Evolutionary conservation across 1,284 basidiomycete species (phyloP).

Genomic region (Leccinum fuscescens): DNA sequence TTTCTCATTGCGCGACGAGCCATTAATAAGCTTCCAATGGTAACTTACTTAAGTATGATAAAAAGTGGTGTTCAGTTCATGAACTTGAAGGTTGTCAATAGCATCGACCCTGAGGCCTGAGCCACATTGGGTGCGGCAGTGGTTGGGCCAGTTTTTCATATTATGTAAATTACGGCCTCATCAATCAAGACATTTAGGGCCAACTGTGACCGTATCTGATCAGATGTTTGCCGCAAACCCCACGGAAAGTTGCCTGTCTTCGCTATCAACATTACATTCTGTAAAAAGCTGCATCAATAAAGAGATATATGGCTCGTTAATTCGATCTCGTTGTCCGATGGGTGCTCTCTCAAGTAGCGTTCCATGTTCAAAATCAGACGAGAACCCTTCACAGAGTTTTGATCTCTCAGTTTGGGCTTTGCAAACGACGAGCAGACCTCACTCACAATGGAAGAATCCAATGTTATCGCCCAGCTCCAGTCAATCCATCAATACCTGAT

Average conservation of each 20-base stretch:
- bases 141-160: neutral
- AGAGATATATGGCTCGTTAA: neutral
- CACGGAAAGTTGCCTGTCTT: neutral
- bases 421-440: neutral
- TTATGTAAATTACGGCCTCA: neutral
- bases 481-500: neutral
- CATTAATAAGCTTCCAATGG: neutral
- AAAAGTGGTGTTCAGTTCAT: neutral
- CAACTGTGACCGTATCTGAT: neutral
- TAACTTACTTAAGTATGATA: no score
- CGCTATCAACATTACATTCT: neutral
- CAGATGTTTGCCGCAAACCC: neutral
- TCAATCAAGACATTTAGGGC: neutral
- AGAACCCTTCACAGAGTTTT: slow-evolving; percentile 12
- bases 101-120: neutral
- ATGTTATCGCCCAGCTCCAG: slow-evolving; percentile 13
- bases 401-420: neutral
- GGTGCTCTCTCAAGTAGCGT: neutral
- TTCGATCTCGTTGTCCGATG: neutral
- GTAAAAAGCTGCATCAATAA: neutral
- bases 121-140: neutral
- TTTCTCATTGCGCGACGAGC: neutral
- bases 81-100: neutral
- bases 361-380: slow-evolving; percentile 21
- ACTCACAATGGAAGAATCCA: slow-evolving; percentile 17